Conservation (phyloP, 2,329 filamentous ascomycete species). For the Hirsutella rhossiliensis region DNA sequence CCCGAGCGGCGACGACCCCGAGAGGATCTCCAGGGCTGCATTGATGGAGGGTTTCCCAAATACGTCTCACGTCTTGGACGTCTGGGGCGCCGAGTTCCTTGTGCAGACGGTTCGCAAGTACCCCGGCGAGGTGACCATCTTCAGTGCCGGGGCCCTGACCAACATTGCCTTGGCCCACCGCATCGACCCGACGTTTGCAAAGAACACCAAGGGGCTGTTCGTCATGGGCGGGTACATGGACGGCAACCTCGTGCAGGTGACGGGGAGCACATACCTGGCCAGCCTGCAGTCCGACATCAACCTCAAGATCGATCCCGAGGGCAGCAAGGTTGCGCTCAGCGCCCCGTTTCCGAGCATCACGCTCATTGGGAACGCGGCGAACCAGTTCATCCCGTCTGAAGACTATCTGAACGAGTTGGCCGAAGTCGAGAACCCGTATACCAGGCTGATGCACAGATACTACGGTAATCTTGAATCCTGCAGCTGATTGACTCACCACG, state of each 20-base stretch:
- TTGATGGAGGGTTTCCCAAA: background rate
- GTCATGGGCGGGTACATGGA: background rate
- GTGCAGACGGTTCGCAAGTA: background rate
- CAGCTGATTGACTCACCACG: background rate
- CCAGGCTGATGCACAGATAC: background rate
- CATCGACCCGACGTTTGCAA: background rate
- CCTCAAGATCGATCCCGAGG: background rate
- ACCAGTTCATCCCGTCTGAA: background rate
- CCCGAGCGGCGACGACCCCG: background rate
- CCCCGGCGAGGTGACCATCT: background rate
- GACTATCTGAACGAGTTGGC: background rate
- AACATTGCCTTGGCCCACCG: background rate
- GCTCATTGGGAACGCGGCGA: background rate
- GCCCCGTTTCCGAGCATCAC: background rate
- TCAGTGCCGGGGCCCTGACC: background rate
- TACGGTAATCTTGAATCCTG: background rate
- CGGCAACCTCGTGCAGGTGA: background rate
- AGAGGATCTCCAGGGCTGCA: background rate
- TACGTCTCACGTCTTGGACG: background rate
- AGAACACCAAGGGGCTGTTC: background rate
- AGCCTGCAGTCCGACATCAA: background rate
- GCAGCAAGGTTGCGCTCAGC: background rate
- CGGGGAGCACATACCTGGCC: background rate
- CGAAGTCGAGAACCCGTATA: background rate
- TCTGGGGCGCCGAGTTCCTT: background rate